Evolutionary conservation across 2,329 filamentous ascomycete genomes (phyloP).

Genomic region (Xylogone sp.): DNA sequence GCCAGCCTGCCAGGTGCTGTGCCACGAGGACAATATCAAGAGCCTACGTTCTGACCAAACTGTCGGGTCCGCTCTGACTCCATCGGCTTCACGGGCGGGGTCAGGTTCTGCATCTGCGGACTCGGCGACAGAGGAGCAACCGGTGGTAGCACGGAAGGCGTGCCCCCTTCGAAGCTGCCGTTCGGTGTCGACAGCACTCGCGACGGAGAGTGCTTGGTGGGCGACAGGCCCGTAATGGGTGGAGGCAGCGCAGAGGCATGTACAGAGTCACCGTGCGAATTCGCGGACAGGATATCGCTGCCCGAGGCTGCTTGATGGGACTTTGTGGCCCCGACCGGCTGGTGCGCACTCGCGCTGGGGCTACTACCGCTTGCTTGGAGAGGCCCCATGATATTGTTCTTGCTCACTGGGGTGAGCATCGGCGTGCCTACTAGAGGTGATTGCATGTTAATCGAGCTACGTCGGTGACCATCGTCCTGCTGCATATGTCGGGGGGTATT

Average conservation of each 20-base stretch:
- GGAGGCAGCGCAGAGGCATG: conserved; percentile 26
- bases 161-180: conserved; percentile 20
- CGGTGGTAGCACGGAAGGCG: conserved; percentile 51
- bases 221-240: conserved; percentile 36
- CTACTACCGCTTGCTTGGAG: conserved; percentile 10
- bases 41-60: conserved; percentile 17
- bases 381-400: conserved; percentile 7
- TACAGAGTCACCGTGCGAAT: conserved; percentile 8
- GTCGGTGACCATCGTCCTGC: conserved; percentile 14
- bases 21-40: conserved; percentile 5
- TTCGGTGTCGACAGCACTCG: conserved; percentile 21
- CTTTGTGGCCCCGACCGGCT: conserved; percentile 7
- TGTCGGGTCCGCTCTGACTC: conserved; percentile 16
- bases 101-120: conserved; percentile 52
- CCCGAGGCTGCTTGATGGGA: conserved; percentile 2
- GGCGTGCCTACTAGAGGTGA: conserved; percentile 25
- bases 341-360: conserved; percentile 6
- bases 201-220: conserved; percentile 39
- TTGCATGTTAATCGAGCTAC: conserved; percentile 22
- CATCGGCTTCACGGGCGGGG: conserved; percentile 53
- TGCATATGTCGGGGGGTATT: conserved; percentile 14
- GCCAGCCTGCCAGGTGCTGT: background rate
- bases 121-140: conserved; percentile 54
- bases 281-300: background rate
- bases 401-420: conserved; percentile 21